A percentile compares a stretch with the other conserved stretches of the same genome.
phyloP scores from a whole-genome alignment of 495 filamentous ascomycete species.

The Lasiosphaeris hirsuta region DNA sequence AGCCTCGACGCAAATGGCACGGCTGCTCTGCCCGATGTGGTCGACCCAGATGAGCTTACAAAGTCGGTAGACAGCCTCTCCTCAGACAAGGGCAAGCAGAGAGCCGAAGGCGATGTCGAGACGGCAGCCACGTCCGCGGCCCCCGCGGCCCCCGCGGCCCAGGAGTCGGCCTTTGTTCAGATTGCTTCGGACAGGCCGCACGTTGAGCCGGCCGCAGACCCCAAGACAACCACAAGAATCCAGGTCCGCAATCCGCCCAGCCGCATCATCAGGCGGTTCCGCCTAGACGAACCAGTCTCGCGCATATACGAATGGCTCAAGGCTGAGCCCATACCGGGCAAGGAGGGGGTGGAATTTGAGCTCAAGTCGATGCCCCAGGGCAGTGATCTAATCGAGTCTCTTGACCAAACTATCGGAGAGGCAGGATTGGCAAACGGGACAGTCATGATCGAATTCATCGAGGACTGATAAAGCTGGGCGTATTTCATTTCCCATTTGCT shows the following conservation, averaged over 20 bases:
- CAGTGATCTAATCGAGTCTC: slow-evolving; percentile 70
- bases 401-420: slow-evolving; percentile 71
- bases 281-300: slow-evolving; percentile 71
- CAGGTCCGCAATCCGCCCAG: slow-evolving; percentile 84
- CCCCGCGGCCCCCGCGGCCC: slow-evolving; percentile 16
- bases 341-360: slow-evolving; percentile 76
- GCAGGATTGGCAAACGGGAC: slow-evolving; percentile 87
- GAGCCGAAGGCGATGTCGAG: slow-evolving; percentile 30
- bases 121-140: slow-evolving; percentile 11
- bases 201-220: slow-evolving; percentile 66
- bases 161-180: slow-evolving; percentile 53
- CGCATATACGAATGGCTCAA: slow-evolving; percentile 97
- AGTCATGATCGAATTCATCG: slow-evolving; percentile 86
- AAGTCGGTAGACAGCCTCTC: slow-evolving; percentile 44
- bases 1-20: slow-evolving; percentile 54
- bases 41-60: slow-evolving; percentile 85
- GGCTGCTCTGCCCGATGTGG: slow-evolving; percentile 30
- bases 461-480: slow-evolving; percentile 42
- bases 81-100: slow-evolving; percentile 65
- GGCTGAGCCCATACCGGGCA: slow-evolving; percentile 71
- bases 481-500: too few relatives aligned
- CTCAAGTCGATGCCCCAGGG: slow-evolving; percentile 68
- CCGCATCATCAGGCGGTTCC: slow-evolving; percentile 78
- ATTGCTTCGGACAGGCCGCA: slow-evolving; percentile 75
- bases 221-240: slow-evolving; percentile 74